Conservation (phyloP, 2,329 filamentous ascomycete species). For the Cyclaneusma minus region DNA sequence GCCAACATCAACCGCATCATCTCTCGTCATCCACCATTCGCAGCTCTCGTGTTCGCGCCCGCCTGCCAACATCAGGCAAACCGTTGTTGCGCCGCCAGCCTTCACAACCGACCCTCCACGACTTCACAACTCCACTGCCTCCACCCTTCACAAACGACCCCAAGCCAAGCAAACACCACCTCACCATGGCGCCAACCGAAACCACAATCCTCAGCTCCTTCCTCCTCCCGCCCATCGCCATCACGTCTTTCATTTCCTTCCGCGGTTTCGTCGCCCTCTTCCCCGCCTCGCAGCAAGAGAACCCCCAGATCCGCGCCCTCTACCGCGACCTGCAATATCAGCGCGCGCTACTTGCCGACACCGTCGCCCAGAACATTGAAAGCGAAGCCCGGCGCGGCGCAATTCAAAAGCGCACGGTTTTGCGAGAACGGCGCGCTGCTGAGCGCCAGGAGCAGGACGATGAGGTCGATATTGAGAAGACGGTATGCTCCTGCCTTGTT, state of each 20-base stretch:
- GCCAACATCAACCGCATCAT: too few species aligned
- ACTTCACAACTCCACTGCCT: too few species aligned
- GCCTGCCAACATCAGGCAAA: too few species aligned
- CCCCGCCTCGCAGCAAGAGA: constrained; percentile 47
- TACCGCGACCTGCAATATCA: constrained; percentile 70
- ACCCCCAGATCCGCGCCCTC: constrained; percentile 51
- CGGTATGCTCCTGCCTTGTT: too few species aligned
- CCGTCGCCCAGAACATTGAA: constrained; percentile 47
- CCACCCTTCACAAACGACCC: background rate
- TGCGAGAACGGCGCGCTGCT: constrained; percentile 33
- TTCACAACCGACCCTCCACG: too few species aligned
- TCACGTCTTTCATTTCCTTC: constrained; percentile 59
- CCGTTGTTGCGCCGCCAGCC: too few species aligned
- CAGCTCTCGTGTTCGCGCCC: too few species aligned
- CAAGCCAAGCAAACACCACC: constrained; percentile 1
- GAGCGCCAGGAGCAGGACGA: constrained; percentile 42
- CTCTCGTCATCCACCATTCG: too few species aligned
- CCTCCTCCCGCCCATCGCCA: constrained; percentile 58
- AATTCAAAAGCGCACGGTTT: constrained; percentile 39
- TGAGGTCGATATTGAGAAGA: constrained; percentile 46
- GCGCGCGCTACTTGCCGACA: constrained; percentile 52
- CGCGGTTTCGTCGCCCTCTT: constrained; percentile 65
- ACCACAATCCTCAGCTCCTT: constrained; percentile 62
- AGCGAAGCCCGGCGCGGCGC: constrained; percentile 47
- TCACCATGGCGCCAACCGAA: constrained; percentile 59